Conservation (phyloP, 208 protist species). For the Naegleria fowleri region DNA sequence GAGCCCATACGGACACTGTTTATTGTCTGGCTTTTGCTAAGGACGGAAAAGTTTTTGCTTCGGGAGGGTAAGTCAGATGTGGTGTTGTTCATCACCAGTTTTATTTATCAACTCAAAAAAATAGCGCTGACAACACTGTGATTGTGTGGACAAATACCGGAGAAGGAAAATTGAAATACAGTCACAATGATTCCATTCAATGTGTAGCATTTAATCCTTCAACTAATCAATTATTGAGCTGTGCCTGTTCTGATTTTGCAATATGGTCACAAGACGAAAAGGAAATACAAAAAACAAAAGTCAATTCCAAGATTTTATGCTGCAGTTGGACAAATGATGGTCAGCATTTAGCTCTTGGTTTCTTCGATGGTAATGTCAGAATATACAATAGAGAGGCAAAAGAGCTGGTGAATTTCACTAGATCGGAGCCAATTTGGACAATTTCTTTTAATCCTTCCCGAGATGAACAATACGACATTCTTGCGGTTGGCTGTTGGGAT, state of each 20-base stretch:
- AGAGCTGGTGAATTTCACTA: slow-evolving; percentile 57
- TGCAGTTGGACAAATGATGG: slow-evolving; percentile 85
- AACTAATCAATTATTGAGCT: slow-evolving; percentile 68
- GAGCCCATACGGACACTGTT: slow-evolving; percentile 86
- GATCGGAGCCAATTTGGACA: slow-evolving; percentile 81
- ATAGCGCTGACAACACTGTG: slow-evolving; percentile 79
- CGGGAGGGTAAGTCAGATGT: slow-evolving; percentile 44
- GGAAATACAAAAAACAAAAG: slow-evolving; percentile 73
- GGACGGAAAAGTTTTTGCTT: slow-evolving; percentile 86
- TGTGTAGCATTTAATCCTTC: slow-evolving; percentile 82
- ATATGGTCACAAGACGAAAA: slow-evolving; percentile 85
- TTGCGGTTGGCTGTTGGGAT: slow-evolving; percentile 90
- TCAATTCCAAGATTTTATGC: slow-evolving; percentile 76
- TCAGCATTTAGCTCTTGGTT: slow-evolving; percentile 78
- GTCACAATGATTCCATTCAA: slow-evolving; percentile 89
- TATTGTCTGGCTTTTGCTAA: slow-evolving; percentile 72
- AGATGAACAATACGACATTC: slow-evolving; percentile 74
- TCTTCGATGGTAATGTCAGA: slow-evolving; percentile 67
- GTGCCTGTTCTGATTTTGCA: slow-evolving; percentile 84
- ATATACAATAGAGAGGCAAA: slow-evolving; percentile 52
- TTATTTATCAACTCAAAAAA: slow-evolving; percentile 43
- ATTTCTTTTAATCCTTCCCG: slow-evolving; percentile 79
- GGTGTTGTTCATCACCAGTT: too few relatives aligned
- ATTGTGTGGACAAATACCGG: slow-evolving; percentile 88
- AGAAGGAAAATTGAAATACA: slow-evolving; percentile 88